Conservation (phyloP, 805 yeast genomes). For the Suhomyces pyralidae region DNA sequence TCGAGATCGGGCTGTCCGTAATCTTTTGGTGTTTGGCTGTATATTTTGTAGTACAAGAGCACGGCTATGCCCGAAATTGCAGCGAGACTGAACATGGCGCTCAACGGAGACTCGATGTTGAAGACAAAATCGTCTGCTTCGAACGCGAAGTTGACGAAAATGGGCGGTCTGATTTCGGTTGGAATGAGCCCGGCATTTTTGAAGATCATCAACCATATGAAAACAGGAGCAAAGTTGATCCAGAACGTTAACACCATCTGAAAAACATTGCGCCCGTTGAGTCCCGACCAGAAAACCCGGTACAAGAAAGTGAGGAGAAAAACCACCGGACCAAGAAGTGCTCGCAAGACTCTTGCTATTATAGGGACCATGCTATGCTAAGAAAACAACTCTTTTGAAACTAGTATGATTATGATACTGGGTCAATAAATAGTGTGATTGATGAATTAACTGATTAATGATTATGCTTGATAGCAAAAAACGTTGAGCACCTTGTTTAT, state of each 20-base stretch:
- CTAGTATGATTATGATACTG: too few relatives aligned
- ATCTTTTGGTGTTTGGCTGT: conserved; percentile 2
- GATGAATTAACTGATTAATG: too few relatives aligned
- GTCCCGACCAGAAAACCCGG: conserved; percentile 21
- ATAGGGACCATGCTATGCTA: neutral
- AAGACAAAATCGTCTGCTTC: conserved; percentile 43
- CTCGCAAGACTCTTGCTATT: neutral
- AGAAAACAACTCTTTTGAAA: too few relatives aligned
- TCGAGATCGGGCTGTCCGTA: neutral
- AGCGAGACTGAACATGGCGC: conserved; percentile 3
- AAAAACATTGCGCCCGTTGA: conserved; percentile 38
- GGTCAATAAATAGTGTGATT: too few relatives aligned
- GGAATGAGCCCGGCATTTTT: conserved; percentile 61
- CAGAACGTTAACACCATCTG: conserved; percentile 43
- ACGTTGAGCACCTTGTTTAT: too few relatives aligned
- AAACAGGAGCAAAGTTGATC: conserved; percentile 50
- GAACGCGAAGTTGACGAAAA: conserved; percentile 47
- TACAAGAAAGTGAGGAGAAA: conserved; percentile 10
- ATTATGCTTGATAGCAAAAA: too few relatives aligned
- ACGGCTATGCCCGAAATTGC: neutral
- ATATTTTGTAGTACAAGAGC: conserved; percentile 13
- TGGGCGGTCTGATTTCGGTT: conserved; percentile 48
- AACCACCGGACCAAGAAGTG: conserved; percentile 1
- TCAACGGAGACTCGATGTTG: conserved; percentile 10
- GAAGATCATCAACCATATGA: conserved; percentile 55